These are phyloP conservation scores for Parastagonospora avenae DNA, from an alignment of 2,329 filamentous ascomycete species.

Conservation along the genomic window DNA sequence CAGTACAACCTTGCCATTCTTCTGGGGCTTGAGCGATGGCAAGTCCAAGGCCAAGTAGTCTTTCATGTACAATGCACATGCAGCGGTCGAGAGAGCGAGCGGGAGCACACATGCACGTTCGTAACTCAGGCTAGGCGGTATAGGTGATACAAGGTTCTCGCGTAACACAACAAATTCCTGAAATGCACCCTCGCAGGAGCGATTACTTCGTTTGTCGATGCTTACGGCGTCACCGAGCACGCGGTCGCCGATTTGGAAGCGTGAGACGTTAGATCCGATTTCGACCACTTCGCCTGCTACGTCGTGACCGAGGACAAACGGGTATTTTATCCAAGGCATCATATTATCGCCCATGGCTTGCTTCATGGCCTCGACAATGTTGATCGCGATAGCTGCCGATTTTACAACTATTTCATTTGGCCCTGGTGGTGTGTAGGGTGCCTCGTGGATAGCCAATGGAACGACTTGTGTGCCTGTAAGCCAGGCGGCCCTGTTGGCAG, in stretches of 20 bases:
- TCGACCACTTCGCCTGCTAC: conserved; percentile 51
- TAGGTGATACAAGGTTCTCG: conserved; percentile 51
- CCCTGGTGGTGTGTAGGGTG: conserved; percentile 44
- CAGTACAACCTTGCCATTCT: conserved; percentile 45
- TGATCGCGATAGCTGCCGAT: conserved; percentile 49
- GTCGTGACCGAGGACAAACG: conserved; percentile 42
- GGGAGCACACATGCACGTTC: conserved; percentile 37
- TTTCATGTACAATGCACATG: conserved; percentile 14
- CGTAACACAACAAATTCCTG: conserved; percentile 58
- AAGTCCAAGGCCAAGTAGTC: conserved; percentile 12
- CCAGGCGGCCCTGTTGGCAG: conserved; percentile 3
- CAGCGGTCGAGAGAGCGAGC: conserved; percentile 26
- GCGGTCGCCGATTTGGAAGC: conserved; percentile 50
- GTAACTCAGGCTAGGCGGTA: conserved; percentile 51
- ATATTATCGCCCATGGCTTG: conserved; percentile 27
- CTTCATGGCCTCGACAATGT: conserved; percentile 51
- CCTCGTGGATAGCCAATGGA: conserved; percentile 42
- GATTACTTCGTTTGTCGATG: conserved; percentile 37
- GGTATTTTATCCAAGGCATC: conserved; percentile 9
- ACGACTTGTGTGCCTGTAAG: not conserved
- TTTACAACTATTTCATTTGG: conserved; percentile 48
- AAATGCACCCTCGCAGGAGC: conserved; percentile 30
- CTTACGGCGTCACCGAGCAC: conserved; percentile 40
- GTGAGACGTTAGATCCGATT: conserved; percentile 47
- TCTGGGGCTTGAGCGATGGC: conserved; percentile 47